phyloP scores from a whole-genome alignment of 768 basidiomycete genomes.

The Neoboletus subvelutipes region DNA sequence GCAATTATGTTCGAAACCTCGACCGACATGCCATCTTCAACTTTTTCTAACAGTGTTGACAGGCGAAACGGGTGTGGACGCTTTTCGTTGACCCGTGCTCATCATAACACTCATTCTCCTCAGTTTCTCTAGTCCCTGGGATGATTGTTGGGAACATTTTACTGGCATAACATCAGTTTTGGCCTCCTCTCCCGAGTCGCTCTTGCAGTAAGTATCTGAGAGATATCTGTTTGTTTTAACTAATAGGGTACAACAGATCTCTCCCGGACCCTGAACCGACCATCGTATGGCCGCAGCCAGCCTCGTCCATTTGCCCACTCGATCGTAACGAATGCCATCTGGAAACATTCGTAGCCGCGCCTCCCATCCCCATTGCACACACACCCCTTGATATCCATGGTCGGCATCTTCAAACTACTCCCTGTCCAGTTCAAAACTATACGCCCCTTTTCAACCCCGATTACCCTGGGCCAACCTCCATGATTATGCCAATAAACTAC shows the following conservation, averaged over 20 bases:
- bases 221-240: not conserved
- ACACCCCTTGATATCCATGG: not conserved
- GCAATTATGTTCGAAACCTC: not conserved
- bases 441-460: not conserved
- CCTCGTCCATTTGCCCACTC: not conserved
- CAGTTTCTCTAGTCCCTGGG: not conserved
- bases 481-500: no score
- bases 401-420: not conserved
- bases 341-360: fast-evolving
- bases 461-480: not conserved
- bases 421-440: not conserved
- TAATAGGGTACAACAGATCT: not conserved
- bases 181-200: not conserved
- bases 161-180: not conserved
- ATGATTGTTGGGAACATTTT: no score
- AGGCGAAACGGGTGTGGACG: not conserved
- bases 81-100: not conserved
- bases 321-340: no score
- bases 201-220: not conserved
- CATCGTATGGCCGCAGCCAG: not conserved
- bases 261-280: not conserved
- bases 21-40: not conserved
- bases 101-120: not conserved
- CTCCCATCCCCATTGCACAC: not conserved
- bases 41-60: not conserved